Evolutionary conservation across 2,329 filamentous ascomycete genomes (phyloP).

Genomic region (Fusarium sp.): DNA sequence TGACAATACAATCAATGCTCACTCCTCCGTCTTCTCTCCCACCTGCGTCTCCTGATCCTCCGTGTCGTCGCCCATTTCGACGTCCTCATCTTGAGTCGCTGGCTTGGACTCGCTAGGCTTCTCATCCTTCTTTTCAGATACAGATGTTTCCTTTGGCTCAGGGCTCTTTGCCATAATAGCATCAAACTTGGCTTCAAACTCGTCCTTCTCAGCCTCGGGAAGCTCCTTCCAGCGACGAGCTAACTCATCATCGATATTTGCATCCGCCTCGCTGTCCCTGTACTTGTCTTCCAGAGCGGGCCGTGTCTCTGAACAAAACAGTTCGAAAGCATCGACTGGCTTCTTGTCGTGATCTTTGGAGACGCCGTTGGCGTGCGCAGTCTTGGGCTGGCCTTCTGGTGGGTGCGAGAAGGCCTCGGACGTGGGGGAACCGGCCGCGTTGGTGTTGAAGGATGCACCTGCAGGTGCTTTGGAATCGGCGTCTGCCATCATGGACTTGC

Average conservation of each 20-base stretch:
- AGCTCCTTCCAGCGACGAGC: constrained; percentile 70
- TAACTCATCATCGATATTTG: constrained; percentile 69
- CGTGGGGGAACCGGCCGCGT: constrained; percentile 64
- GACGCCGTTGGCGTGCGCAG: constrained; percentile 58
- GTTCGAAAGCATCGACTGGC: constrained; percentile 66
- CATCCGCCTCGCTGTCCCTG: constrained; percentile 53
- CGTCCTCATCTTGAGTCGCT: constrained; percentile 62
- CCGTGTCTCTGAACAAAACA: constrained; percentile 68
- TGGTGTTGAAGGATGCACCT: constrained; percentile 62
- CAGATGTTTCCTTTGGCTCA: constrained; percentile 47
- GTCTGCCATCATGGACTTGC: constrained; percentile 69
- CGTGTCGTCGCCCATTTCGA: constrained; percentile 65
- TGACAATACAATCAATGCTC: constrained; percentile 31
- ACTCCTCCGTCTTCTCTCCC: constrained; percentile 56
- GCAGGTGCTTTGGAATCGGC: constrained; percentile 60
- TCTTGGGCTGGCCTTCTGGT: constrained; percentile 52
- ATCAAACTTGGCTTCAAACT: constrained; percentile 60
- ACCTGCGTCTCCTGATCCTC: constrained; percentile 58
- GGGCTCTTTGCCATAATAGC: constrained; percentile 45
- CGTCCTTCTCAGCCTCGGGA: constrained; percentile 64
- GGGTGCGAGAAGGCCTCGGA: constrained; percentile 63
- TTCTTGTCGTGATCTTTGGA: constrained; percentile 59
- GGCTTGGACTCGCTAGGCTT: constrained; percentile 52
- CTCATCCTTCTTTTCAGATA: constrained; percentile 46
- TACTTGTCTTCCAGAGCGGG: constrained; percentile 61